Base-by-base conservation (phyloP, 75 land plant genomes). In the Sequoia sempervirens region DNA sequence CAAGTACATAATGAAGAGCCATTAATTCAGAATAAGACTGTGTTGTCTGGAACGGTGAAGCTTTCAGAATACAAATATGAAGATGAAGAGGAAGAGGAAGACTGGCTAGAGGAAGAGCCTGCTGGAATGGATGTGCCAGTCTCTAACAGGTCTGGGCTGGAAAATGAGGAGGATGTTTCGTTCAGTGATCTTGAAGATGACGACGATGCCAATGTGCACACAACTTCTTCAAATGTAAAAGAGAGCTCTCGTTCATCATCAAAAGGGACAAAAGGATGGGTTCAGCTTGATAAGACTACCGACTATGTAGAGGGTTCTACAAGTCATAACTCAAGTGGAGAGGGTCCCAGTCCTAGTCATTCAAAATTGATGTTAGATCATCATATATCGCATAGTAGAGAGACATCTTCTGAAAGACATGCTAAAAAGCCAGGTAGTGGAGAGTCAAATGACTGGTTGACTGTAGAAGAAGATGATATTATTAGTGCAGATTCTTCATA, bases 181-280 rank as follows among this genome's bases (percentile, higher is more conserved):
- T 97, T 97, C 89, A 97, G 99, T 86, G 99, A 97, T 86, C 91
- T 97, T 30, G 98, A 96, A 84, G 98, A 96, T 82, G 99, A 95
- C 1, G 94, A 93, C 46, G 92, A 91, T 70, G 36, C 32, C 73
- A 78, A 41, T 45, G 11, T 78, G 80, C 80, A 43, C 23, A 9
- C 80, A 23, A 45, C 50, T 78, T 37, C 43, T 18, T 41, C 32
- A 9, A 45, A n/a, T 41, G 32, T 23, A 41, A 78, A 78, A 78
- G 80, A 78, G 46, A 78, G 80, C 50, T 45, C n/a, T 41, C 43
- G n/a, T 11, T 78, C 80, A n/a, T 78, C 80, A 45, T 78, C 80
- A 10, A 45, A 43, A 45, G 47, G 50, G 10, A 26, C 80, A 45
- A 78, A 78, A 45, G 80, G 47, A 26, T 78, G 80, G 80, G 80